Evolutionary conservation across 805 yeast species (phyloP).

Genomic region (Kodamaea restingae): DNA sequence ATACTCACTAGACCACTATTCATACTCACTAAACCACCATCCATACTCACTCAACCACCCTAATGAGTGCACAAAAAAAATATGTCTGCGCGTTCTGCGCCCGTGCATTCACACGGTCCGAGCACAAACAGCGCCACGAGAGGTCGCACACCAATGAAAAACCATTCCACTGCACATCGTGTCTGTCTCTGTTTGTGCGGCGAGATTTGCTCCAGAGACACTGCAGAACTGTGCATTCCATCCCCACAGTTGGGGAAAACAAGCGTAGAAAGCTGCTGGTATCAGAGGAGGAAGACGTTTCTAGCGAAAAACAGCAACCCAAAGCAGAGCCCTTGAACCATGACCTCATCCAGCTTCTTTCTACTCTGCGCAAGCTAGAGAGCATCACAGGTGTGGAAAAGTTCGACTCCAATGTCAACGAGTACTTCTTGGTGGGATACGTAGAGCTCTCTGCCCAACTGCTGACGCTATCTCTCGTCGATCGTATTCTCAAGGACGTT

Average conservation of each 20-base stretch:
- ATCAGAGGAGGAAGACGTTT: slow-evolving; percentile 2
- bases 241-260: slow-evolving; percentile 13
- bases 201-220: slow-evolving; percentile 75
- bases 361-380: slow-evolving; percentile 26
- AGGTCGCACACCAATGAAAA: slow-evolving; percentile 93
- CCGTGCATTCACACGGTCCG: slow-evolving; percentile 89
- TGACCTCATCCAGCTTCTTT: slow-evolving; percentile 26
- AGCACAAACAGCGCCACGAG: slow-evolving; percentile 91
- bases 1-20: no score
- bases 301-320: not conserved
- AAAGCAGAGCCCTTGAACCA: slow-evolving; percentile 8
- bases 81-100: slow-evolving; percentile 79
- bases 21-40: no score
- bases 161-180: slow-evolving; percentile 70
- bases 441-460: slow-evolving; percentile 15
- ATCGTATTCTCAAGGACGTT: slow-evolving; percentile 19
- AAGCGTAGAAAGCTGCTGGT: slow-evolving; percentile 5
- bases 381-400: slow-evolving; percentile 13
- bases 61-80: slow-evolving; percentile 47
- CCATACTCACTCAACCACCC: no score
- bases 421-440: slow-evolving; percentile 33
- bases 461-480: slow-evolving; percentile 16
- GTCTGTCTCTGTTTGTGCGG: slow-evolving; percentile 71
- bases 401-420: slow-evolving; percentile 16
- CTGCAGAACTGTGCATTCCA: slow-evolving; percentile 68